Conservation (phyloP, 441 rosid species). For the Arabidopsis hybrid region DNA sequence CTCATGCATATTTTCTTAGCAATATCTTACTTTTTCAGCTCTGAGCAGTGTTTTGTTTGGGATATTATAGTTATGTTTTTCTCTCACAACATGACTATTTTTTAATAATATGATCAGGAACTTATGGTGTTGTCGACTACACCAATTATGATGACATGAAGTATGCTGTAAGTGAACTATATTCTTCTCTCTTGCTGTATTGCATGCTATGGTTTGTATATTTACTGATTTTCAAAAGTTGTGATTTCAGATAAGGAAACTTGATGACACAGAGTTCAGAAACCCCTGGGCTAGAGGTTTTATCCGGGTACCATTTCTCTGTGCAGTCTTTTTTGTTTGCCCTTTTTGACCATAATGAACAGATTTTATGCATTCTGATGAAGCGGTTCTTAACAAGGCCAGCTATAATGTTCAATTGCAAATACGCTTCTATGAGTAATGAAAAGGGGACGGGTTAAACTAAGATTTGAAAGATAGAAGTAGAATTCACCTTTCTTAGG, state of each 20-base stretch:
- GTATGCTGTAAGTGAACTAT: conserved; percentile 77
- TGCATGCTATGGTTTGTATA: background rate
- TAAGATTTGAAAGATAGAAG: background rate
- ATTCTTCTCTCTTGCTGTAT: conserved; percentile 10
- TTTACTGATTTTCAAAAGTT: conserved; percentile 18
- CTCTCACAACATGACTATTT: background rate
- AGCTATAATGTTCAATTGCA: background rate
- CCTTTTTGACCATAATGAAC: conserved; percentile 1
- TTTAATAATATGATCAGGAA: conserved; percentile 58
- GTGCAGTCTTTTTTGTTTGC: conserved; percentile 5
- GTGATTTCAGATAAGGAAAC: conserved; percentile 70
- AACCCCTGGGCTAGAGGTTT: conserved; percentile 89
- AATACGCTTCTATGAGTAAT: background rate
- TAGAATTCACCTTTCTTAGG: background rate
- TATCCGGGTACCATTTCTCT: conserved; percentile 61
- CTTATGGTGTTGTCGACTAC: conserved; percentile 92
- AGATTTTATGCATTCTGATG: background rate
- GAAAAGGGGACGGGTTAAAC: background rate
- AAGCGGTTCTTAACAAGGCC: background rate
- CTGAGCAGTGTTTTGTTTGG: background rate
- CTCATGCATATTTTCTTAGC: background rate
- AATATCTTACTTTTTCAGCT: background rate
- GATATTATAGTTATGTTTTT: background rate
- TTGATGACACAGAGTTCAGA: conserved; percentile 88
- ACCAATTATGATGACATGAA: conserved; percentile 95